These are phyloP conservation scores for Rubia peregrina DNA, from an alignment of 305 asterid genomes.

Conservation along the genomic window DNA sequence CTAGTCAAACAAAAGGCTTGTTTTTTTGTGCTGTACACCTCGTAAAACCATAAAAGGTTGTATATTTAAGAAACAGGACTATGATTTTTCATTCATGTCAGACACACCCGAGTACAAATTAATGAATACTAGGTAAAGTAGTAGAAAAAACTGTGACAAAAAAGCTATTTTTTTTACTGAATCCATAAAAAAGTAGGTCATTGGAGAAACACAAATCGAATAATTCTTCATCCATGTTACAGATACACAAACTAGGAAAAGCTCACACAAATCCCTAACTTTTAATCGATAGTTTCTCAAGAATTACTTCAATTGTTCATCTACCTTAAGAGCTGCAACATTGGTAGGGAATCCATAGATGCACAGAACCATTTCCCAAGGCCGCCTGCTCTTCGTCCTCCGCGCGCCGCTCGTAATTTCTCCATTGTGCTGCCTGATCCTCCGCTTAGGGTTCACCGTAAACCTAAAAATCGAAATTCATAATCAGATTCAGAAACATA, in stretches of 20 bases:
- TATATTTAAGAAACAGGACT: background rate
- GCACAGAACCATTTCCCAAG: slow-evolving; percentile 91
- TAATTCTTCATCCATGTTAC: background rate
- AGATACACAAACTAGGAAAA: background rate
- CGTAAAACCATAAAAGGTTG: background rate
- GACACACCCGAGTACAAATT: background rate
- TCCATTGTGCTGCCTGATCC: slow-evolving; percentile 91
- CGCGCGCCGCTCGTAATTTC: slow-evolving; percentile 65
- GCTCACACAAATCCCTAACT: background rate
- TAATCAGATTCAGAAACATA: background rate
- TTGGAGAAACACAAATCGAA: background rate
- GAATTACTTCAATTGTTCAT: background rate
- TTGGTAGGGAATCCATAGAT: slow-evolving; percentile 80
- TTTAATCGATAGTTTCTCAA: background rate
- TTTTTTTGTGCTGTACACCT: background rate
- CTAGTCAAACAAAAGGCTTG: background rate
- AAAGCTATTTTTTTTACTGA: background rate
- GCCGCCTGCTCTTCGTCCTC: slow-evolving; percentile 73
- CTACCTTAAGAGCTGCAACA: slow-evolving; percentile 53
- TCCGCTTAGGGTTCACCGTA: slow-evolving; percentile 73
- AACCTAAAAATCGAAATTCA: slow-evolving; percentile 26
- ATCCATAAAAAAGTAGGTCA: background rate
- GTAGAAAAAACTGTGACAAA: background rate
- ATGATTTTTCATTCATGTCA: background rate
- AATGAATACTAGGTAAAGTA: background rate